phyloP scores from a whole-genome alignment of 2,329 filamentous ascomycete species.

The Aspergillus japonicus region DNA sequence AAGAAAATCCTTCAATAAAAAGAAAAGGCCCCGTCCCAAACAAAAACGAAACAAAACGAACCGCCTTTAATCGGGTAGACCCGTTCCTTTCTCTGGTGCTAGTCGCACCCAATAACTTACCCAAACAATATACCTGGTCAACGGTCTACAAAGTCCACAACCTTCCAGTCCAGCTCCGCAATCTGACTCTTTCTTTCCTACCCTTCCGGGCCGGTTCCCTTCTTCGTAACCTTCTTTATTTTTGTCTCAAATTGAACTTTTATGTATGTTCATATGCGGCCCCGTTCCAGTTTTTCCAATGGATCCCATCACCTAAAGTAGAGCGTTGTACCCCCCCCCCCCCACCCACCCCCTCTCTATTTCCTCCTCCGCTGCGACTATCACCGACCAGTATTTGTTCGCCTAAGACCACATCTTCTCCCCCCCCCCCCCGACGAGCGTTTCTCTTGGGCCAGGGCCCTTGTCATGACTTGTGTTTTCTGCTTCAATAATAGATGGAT shows the following conservation, averaged over 20 bases:
- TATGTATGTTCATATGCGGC: slow-evolving; percentile 19
- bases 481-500: slow-evolving; percentile 28
- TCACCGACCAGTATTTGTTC: neutral
- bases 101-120: slow-evolving; percentile 14
- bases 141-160: slow-evolving; percentile 22
- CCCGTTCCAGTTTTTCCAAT: slow-evolving; percentile 27
- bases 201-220: slow-evolving; percentile 5
- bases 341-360: neutral
- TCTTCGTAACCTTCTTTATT: slow-evolving; percentile 9
- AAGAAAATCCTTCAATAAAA: neutral
- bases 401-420: neutral
- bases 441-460: slow-evolving; percentile 9
- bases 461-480: slow-evolving; percentile 24
- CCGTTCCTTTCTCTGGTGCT: slow-evolving; percentile 17
- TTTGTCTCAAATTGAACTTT: slow-evolving; percentile 6
- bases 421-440: neutral
- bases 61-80: slow-evolving; percentile 17
- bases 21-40: neutral
- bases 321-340: slow-evolving; percentile 7
- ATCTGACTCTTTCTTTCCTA: slow-evolving; percentile 14
- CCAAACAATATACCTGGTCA: slow-evolving; percentile 20
- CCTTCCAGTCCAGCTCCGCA: slow-evolving; percentile 21
- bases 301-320: slow-evolving; percentile 13
- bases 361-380: slow-evolving; percentile 7
- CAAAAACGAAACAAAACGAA: slow-evolving; percentile 4